These are phyloP conservation scores for Pachyrhizus erosus DNA, from an alignment of 306 rosid species.

Conservation along the genomic window DNA sequence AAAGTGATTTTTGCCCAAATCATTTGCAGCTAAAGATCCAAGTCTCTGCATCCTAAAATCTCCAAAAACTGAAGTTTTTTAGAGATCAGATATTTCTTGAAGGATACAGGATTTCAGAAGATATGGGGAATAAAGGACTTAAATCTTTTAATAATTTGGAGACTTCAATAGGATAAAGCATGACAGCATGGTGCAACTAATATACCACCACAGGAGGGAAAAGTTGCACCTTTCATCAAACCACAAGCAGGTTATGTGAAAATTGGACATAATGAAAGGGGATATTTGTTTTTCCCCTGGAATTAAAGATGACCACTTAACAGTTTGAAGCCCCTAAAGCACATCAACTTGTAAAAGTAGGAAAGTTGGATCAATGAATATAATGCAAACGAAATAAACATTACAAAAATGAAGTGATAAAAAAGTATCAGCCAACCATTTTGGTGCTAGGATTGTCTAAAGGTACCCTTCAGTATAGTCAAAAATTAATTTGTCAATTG, in stretches of 20 bases:
- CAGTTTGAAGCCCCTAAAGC: neutral
- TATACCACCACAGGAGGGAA: neutral
- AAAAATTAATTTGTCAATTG: neutral
- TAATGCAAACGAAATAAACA: slow-evolving; percentile 22
- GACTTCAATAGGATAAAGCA: slow-evolving; percentile 7
- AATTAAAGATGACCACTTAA: neutral
- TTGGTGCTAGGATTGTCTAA: neutral
- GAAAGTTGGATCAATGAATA: neutral
- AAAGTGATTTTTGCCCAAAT: slow-evolving; percentile 15
- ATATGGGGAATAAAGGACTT: neutral
- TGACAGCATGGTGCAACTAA: slow-evolving; percentile 1
- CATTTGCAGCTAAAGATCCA: neutral
- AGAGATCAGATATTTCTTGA: neutral
- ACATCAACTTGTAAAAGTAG: neutral
- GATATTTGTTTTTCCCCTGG: neutral
- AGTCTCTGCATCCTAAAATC: neutral
- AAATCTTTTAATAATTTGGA: neutral
- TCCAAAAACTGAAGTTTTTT: neutral
- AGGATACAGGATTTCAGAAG: neutral
- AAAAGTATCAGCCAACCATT: neutral
- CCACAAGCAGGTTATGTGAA: neutral
- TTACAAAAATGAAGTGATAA: neutral
- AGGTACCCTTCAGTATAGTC: neutral
- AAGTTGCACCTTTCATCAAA: slow-evolving; percentile 34
- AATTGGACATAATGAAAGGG: slow-evolving; percentile 4